Evolutionary conservation across 208 protist genomes (phyloP).

Genomic region (Strigomonas culicis): DNA sequence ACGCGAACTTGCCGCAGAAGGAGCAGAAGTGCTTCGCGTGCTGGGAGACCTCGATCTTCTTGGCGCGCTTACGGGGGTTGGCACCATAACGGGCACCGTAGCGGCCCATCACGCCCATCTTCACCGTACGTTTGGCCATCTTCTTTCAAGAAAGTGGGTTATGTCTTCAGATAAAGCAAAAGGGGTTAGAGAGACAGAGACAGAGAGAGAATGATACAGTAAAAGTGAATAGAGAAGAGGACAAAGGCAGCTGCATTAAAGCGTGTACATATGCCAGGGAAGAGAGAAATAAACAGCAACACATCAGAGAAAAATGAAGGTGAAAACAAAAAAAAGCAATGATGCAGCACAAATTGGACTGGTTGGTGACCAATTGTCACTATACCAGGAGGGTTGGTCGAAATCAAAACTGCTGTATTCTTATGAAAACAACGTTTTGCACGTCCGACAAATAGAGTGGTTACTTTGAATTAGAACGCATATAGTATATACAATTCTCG

Average conservation of each 20-base stretch:
- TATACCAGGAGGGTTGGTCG: too few species aligned
- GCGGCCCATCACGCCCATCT: constrained; percentile 99
- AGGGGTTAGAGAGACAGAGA: constrained; percentile 3
- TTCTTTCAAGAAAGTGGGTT: neutral
- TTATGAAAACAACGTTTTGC: neutral
- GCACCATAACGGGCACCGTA: constrained; percentile 99
- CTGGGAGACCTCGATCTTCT: constrained; percentile 99
- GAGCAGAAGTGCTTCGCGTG: constrained; percentile 98
- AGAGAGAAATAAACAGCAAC: constrained; percentile 10
- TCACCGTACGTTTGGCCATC: constrained; percentile 98
- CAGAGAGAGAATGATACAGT: constrained; percentile 12
- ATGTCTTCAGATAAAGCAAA: constrained; percentile 6
- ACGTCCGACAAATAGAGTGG: neutral
- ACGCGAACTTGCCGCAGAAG: constrained; percentile 98
- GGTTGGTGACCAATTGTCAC: too few species aligned
- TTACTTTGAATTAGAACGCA: neutral
- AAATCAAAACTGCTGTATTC: too few species aligned
- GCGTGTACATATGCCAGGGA: neutral
- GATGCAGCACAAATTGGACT: too few species aligned
- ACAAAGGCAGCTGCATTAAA: constrained; percentile 3
- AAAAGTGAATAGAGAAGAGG: constrained; percentile 3
- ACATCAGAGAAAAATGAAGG: neutral
- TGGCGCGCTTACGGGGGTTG: constrained; percentile 98
- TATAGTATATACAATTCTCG: neutral
- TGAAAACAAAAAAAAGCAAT: neutral